These are phyloP conservation scores for Linum usitatissimum DNA, from an alignment of 345 rosid species.

Conservation along the genomic window DNA sequence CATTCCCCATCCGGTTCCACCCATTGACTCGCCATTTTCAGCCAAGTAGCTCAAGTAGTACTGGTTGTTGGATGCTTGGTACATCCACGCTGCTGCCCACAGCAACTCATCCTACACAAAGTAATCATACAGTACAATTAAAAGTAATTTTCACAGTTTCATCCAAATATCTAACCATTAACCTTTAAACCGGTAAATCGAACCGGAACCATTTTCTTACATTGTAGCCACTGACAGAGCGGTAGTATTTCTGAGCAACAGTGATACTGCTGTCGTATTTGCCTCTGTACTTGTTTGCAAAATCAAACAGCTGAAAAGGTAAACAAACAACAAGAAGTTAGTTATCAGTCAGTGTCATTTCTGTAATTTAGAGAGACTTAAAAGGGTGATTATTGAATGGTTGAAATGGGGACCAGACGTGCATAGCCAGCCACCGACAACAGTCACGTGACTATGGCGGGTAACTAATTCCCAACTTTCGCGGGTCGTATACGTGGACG, in stretches of 20 bases:
- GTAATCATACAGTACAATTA: background rate
- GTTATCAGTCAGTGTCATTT: conserved; percentile 3
- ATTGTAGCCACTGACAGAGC: conserved; percentile 62
- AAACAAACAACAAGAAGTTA: background rate
- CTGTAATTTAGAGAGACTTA: conserved; percentile 1
- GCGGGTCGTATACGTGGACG: conserved; percentile 26
- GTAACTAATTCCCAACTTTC: background rate
- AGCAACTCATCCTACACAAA: conserved; percentile 30
- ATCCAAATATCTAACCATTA: background rate
- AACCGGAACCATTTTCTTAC: background rate
- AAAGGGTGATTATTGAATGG: conserved; percentile 7
- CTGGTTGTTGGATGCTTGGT: conserved; percentile 22
- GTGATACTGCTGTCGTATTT: conserved; percentile 90
- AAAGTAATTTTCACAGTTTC: too few species aligned
- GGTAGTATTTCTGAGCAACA: conserved; percentile 72
- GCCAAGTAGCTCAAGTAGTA: conserved; percentile 17
- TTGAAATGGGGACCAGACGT: background rate
- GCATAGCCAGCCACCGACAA: conserved; percentile 22
- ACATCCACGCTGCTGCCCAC: conserved; percentile 47
- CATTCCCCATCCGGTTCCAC: conserved; percentile 20
- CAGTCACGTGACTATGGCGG: conserved; percentile 16
- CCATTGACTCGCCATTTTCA: conserved; percentile 3
- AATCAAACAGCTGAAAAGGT: conserved; percentile 60
- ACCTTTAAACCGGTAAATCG: background rate
- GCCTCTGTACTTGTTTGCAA: conserved; percentile 96